phyloP scores from a whole-genome alignment of 2,329 filamentous ascomycete species.

The Sphaerostilbella broomeana region DNA sequence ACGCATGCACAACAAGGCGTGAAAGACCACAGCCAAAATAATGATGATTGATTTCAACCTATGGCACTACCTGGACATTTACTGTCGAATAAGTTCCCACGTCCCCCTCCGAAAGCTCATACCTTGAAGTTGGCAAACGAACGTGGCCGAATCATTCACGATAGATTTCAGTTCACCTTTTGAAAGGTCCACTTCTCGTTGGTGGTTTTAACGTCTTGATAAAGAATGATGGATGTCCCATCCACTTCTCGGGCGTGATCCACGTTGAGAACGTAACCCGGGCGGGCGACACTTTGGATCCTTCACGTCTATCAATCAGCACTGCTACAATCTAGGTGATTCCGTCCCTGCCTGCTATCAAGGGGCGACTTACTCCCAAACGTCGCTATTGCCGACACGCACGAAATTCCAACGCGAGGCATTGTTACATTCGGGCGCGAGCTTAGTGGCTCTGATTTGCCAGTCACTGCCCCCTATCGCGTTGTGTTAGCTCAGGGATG shows the following conservation, averaged over 20 bases:
- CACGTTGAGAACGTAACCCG: not conserved
- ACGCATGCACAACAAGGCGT: too few relatives aligned
- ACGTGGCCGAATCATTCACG: too few relatives aligned
- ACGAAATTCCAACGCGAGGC: constrained; percentile 1
- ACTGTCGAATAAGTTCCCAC: too few relatives aligned
- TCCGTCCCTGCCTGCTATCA: too few relatives aligned
- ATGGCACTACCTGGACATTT: too few relatives aligned
- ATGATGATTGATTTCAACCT: too few relatives aligned
- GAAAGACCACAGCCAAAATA: too few relatives aligned
- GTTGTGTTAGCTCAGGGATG: not conserved
- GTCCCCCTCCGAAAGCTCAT: too few relatives aligned
- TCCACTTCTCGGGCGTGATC: constrained; percentile 1
- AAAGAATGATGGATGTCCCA: constrained; percentile 4
- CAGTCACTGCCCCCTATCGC: too few relatives aligned
- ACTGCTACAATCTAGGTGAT: too few relatives aligned
- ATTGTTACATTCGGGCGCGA: not conserved
- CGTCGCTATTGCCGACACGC: not conserved
- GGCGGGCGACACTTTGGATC: not conserved
- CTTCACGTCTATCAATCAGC: too few relatives aligned
- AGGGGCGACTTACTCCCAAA: not conserved
- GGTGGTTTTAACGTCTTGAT: not conserved
- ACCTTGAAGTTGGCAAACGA: too few relatives aligned
- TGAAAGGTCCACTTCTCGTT: constrained; percentile 8
- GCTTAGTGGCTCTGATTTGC: not conserved
- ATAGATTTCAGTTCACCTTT: not conserved